Evolutionary conservation across 164 flowering plant genomes (phyloP), one percentile per base, ranked within the genome.

Genomic region (Umbellularia californica): DNA sequence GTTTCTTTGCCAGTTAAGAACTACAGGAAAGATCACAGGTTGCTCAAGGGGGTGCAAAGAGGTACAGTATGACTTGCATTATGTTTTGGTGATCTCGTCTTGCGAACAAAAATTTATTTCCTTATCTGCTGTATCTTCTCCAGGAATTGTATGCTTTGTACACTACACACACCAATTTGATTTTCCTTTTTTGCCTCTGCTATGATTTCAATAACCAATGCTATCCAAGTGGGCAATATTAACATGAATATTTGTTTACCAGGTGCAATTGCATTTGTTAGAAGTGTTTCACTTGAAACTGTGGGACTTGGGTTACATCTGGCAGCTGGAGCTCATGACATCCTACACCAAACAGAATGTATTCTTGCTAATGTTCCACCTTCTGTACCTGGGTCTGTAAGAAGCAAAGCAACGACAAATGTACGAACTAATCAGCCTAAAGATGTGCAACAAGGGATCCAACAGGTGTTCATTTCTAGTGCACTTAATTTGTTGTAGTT

Each of bases 221-320:
- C 60, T 55, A 15, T 0, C 47, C 15, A 27, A 58, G 50, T 17
- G 25, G 55, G 52, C 55, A 14, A 58, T 41, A 35, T 71, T 65
- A 41, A 35, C 51, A 50, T 50, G 65, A 41, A 51, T 60, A 47
- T 76, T 24, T 19, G 58, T 35, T 74, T 55, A 27, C 58, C 82
- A 95, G 99, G 99, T 77, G 90, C 97, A 63, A 76, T 88, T 77
- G 97, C 99, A 69, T 96, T 96, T 81, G 90, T 94, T 74, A 87
- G 92, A 84, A 94, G 98, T 82, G 88, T 96, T 80, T 94, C 99
- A 65, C 86, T 94, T 79, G 99, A 94, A 88, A 98, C 99, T 74
- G 88, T 92, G 85, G 94, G 89, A 17, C 86, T 96, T 58, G 99
- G 99, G 76, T 91, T 94, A 35, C 98, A 96, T 86, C 81, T 96